Conservation (phyloP, 2,329 filamentous ascomycete species). For the Diaporthe batatas region DNA sequence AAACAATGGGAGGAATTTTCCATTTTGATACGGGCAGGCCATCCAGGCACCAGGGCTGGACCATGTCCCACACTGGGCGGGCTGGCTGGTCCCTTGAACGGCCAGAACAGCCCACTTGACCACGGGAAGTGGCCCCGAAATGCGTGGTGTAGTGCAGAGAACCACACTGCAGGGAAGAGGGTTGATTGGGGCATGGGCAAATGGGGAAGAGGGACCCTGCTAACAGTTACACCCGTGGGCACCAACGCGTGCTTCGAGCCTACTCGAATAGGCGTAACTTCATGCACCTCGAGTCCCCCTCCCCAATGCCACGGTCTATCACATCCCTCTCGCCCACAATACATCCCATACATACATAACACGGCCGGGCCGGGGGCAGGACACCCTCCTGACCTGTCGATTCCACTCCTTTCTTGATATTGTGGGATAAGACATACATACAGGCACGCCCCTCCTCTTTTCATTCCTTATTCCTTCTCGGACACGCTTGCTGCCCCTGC, state of each 20-base stretch:
- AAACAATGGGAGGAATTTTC: constrained; percentile 19
- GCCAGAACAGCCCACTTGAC: constrained; percentile 5
- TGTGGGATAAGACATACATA: not conserved
- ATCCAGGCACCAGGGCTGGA: constrained; percentile 18
- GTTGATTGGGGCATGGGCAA: not conserved
- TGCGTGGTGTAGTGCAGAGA: too few species aligned
- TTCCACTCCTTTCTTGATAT: not conserved
- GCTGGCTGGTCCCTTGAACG: not conserved
- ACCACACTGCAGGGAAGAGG: too few species aligned
- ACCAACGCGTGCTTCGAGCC: constrained; percentile 4
- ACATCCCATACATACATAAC: constrained; percentile 7
- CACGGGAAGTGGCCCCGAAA: constrained; percentile 20
- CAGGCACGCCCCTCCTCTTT: not conserved
- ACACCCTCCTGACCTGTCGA: not conserved
- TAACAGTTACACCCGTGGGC: not conserved
- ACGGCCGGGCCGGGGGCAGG: not conserved
- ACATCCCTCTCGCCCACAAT: constrained; percentile 5
- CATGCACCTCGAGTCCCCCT: constrained; percentile 17
- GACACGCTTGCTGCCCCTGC: not conserved
- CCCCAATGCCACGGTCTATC: not conserved
- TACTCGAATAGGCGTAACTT: constrained; percentile 33
- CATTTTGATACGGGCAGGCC: constrained; percentile 1
- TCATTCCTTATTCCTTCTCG: not conserved
- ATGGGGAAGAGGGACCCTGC: not conserved
- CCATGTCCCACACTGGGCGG: not conserved